These are phyloP conservation scores for Solanum aculeatissimum DNA, from an alignment of 305 asterid species.

Conservation along the genomic window DNA sequence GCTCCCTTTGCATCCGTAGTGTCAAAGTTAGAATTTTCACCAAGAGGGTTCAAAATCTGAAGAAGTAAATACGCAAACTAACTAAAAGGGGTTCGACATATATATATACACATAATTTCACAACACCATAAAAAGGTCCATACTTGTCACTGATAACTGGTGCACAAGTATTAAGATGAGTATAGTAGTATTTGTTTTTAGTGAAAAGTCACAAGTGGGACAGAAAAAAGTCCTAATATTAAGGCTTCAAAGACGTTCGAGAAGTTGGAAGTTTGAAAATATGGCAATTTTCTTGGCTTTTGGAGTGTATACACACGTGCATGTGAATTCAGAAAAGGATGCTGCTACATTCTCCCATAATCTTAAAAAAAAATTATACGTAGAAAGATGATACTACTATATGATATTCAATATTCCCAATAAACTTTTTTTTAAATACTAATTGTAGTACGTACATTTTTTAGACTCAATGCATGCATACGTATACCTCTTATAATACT, in stretches of 20 bases:
- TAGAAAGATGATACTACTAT: background rate
- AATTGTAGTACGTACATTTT: background rate
- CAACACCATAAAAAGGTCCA: background rate
- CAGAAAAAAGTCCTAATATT: slow-evolving; percentile 24
- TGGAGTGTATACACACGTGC: slow-evolving; percentile 1
- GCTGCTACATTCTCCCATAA: background rate
- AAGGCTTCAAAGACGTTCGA: slow-evolving; percentile 25
- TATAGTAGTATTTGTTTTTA: slow-evolving; percentile 1
- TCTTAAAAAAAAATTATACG: no score
- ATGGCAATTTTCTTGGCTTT: slow-evolving; percentile 1
- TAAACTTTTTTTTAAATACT: background rate
- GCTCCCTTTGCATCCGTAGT: no score
- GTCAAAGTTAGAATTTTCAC: no score
- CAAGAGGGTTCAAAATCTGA: no score
- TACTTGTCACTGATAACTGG: background rate
- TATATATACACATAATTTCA: no score
- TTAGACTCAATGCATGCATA: background rate
- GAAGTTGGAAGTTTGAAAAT: slow-evolving; percentile 14
- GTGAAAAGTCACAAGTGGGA: slow-evolving; percentile 38
- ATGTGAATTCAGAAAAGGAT: background rate
- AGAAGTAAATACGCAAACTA: no score
- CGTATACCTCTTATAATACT: background rate
- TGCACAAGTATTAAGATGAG: background rate
- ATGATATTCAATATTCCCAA: background rate
- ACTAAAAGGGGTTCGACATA: no score